Evolutionary conservation across 345 rosid species (phyloP).

Genomic region (Eucalyptus coolabah): DNA sequence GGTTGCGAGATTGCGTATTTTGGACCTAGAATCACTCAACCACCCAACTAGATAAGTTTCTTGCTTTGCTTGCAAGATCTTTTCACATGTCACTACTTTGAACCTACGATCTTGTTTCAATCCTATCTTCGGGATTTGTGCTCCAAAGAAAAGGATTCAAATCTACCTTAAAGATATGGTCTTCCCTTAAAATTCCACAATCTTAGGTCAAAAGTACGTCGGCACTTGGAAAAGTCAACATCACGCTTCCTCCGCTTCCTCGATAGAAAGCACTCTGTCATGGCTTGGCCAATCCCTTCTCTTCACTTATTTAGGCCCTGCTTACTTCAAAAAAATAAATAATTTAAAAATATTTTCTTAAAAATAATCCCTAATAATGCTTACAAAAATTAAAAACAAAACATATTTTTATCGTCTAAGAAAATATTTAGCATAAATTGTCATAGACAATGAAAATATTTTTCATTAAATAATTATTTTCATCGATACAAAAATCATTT

Average conservation of each 20-base stretch:
- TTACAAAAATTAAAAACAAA: background rate
- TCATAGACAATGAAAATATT: background rate
- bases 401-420: background rate
- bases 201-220: background rate
- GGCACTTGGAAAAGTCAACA: background rate
- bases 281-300: background rate
- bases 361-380: background rate
- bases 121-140: background rate
- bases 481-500: background rate
- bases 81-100: background rate
- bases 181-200: background rate
- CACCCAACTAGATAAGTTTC: background rate
- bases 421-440: background rate
- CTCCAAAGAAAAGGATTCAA: background rate
- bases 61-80: background rate
- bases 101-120: background rate
- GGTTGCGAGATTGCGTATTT: background rate
- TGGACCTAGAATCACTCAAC: background rate
- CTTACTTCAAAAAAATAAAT: background rate
- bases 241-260: background rate
- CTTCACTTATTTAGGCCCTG: too few relatives aligned
- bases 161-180: background rate
- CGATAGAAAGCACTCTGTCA: background rate
- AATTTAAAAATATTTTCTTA: background rate
- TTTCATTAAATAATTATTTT: background rate